Percentiles rank a stretch among this genome's conserved stretches.
Conservation (phyloP, 495 filamentous ascomycete species). For the Hypoxylon lienhwacheense region DNA sequence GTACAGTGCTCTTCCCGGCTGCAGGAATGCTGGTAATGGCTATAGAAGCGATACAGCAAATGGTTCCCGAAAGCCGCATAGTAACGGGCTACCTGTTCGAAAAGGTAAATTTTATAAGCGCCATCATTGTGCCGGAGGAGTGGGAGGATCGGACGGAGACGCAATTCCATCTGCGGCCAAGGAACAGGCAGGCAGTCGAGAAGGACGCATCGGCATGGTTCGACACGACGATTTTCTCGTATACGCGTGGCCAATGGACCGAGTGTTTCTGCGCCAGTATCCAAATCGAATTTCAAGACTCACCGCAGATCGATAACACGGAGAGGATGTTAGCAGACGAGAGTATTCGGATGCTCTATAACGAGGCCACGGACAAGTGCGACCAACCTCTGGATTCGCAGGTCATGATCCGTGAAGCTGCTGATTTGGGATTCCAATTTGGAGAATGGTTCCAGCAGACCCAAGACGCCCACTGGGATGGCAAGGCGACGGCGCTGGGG, state of each 20-base stretch:
- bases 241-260: constrained; percentile 17
- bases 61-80: constrained; percentile 8
- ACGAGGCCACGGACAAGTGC: constrained; percentile 8
- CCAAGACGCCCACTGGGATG: constrained; percentile 28
- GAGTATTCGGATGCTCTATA: neutral
- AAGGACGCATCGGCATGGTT: constrained; percentile 12
- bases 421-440: constrained; percentile 21
- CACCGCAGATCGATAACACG: constrained; percentile 22
- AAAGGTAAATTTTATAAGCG: constrained; percentile 32
- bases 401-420: constrained; percentile 1
- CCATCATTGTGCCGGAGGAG: constrained; percentile 34
- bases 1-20: constrained; percentile 53
- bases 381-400: constrained; percentile 10
- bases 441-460: constrained; percentile 29
- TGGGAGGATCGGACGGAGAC: constrained; percentile 30
- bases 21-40: constrained; percentile 56
- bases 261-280: constrained; percentile 34
- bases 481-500: constrained; percentile 2
- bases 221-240: constrained; percentile 28
- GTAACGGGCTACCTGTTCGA: constrained; percentile 35
- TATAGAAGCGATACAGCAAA: constrained; percentile 46
- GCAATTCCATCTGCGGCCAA: constrained; percentile 22
- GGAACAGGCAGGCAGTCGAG: constrained; percentile 13
- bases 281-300: constrained; percentile 29
- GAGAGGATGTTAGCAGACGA: constrained; percentile 15